Conservation (phyloP, 305 asterid species). For the Fraxinus sp. region DNA sequence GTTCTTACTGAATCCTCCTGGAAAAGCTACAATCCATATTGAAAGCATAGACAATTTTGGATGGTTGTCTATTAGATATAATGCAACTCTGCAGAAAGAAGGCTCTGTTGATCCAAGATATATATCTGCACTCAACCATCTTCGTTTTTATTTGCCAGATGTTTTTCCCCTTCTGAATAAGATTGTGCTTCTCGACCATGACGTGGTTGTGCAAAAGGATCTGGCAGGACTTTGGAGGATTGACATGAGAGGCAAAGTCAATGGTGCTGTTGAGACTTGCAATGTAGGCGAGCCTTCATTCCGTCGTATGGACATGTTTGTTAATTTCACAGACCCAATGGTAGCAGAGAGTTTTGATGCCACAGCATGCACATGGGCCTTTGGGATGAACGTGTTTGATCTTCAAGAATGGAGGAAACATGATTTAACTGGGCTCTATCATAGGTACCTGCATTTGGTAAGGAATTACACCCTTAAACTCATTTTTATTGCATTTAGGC, state of each 20-base stretch:
- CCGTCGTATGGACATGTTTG: neutral
- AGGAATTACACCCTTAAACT: conserved; percentile 16
- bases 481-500: neutral
- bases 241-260: conserved; percentile 71
- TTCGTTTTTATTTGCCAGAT: conserved; percentile 79
- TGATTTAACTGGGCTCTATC: conserved; percentile 59
- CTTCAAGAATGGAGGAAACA: conserved; percentile 69
- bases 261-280: conserved; percentile 85
- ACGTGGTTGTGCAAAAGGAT: conserved; percentile 79
- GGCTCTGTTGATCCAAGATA: conserved; percentile 63
- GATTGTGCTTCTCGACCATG: conserved; percentile 83
- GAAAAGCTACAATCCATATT: conserved; percentile 63
- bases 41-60: conserved; percentile 56
- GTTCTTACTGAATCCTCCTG: conserved; percentile 79
- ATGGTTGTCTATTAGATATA: conserved; percentile 58
- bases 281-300: conserved; percentile 31
- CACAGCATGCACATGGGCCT: conserved; percentile 83
- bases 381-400: conserved; percentile 83
- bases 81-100: conserved; percentile 45
- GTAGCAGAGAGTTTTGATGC: conserved; percentile 47
- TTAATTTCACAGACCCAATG: neutral
- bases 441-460: conserved; percentile 69
- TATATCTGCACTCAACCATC: conserved; percentile 67
- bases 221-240: conserved; percentile 65
- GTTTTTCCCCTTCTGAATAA: conserved; percentile 63